These are phyloP conservation scores for Remersonia thermophila DNA, from an alignment of 2,329 filamentous ascomycete species.

Conservation along the genomic window DNA sequence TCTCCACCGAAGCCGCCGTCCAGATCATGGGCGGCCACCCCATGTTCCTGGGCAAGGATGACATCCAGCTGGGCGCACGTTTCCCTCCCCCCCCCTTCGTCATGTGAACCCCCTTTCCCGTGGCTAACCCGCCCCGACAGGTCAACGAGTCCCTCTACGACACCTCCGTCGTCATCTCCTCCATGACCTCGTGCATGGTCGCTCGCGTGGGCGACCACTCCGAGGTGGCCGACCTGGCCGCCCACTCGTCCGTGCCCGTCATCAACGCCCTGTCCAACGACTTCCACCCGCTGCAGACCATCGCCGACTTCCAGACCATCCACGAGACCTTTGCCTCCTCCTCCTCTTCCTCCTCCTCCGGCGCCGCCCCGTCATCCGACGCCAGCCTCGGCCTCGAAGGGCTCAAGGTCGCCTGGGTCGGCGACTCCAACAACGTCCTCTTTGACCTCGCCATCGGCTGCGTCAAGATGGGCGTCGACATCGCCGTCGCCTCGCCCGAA, in stretches of 20 bases:
- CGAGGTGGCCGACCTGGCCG: conserved; percentile 59
- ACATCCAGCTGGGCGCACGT: conserved; percentile 83
- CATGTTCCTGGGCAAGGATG: conserved; percentile 92
- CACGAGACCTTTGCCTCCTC: conserved; percentile 54
- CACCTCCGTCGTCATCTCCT: conserved; percentile 85
- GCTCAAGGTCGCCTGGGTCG: conserved; percentile 89
- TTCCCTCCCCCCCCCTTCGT: conserved; percentile 11
- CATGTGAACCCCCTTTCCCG: background rate
- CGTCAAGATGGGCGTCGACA: conserved; percentile 73
- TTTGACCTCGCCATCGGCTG: conserved; percentile 86
- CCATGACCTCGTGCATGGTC: conserved; percentile 75
- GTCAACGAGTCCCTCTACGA: conserved; percentile 93
- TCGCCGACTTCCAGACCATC: conserved; percentile 89
- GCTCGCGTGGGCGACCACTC: conserved; percentile 66
- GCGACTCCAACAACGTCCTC: conserved; percentile 93
- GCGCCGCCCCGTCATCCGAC: conserved; percentile 19
- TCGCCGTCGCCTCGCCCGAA: conserved; percentile 74
- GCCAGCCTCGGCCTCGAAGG: conserved; percentile 57
- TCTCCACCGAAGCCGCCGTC: conserved; percentile 86
- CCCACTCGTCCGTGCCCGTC: conserved; percentile 64
- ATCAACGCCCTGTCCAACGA: conserved; percentile 83
- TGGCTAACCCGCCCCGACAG: conserved; percentile 25
- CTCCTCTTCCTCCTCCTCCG: too few relatives aligned
- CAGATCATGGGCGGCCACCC: conserved; percentile 81
- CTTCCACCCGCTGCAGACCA: conserved; percentile 86